phyloP scores from a whole-genome alignment of 2,329 filamentous ascomycete species.

The Exophiala mesophila region DNA sequence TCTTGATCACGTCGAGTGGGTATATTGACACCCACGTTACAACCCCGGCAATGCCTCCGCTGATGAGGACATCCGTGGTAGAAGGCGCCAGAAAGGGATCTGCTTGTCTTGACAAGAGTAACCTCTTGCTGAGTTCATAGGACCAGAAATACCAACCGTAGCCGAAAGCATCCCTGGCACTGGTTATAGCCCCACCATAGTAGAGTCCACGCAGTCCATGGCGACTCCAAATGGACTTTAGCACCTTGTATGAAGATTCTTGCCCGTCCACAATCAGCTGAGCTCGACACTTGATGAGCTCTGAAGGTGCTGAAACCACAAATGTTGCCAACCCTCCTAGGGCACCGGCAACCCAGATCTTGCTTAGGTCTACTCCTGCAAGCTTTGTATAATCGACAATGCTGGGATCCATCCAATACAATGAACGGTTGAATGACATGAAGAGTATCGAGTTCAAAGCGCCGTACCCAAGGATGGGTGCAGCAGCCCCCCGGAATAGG shows the following conservation, averaged over 20 bases:
- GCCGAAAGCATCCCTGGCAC: slow-evolving; percentile 78
- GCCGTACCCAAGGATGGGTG: slow-evolving; percentile 83
- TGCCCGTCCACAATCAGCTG: slow-evolving; percentile 55
- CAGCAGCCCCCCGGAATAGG: slow-evolving; percentile 60
- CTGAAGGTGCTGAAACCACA: slow-evolving; percentile 79
- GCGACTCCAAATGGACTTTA: slow-evolving; percentile 54
- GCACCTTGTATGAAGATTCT: slow-evolving; percentile 60
- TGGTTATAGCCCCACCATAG: slow-evolving; percentile 74
- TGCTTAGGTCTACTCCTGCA: slow-evolving; percentile 50
- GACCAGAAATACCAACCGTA: slow-evolving; percentile 98
- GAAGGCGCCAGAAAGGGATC: slow-evolving; percentile 35
- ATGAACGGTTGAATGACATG: slow-evolving; percentile 82
- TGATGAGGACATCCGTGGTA: slow-evolving; percentile 64
- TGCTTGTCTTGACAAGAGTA: slow-evolving; percentile 41
- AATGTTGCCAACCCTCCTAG: slow-evolving; percentile 79
- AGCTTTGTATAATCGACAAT: slow-evolving; percentile 42
- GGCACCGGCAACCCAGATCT: slow-evolving; percentile 75
- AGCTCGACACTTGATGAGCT: slow-evolving; percentile 83
- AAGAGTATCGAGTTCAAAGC: slow-evolving; percentile 88
- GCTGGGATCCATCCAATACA: slow-evolving; percentile 53
- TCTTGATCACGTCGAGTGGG: slow-evolving; percentile 88
- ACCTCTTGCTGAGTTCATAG: slow-evolving; percentile 70
- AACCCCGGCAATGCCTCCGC: slow-evolving; percentile 81
- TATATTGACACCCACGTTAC: slow-evolving; percentile 88
- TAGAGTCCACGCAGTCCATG: slow-evolving; percentile 69